phyloP scores from a whole-genome alignment of 257 asterid genomes.

The Schizonepeta tenuifolia region DNA sequence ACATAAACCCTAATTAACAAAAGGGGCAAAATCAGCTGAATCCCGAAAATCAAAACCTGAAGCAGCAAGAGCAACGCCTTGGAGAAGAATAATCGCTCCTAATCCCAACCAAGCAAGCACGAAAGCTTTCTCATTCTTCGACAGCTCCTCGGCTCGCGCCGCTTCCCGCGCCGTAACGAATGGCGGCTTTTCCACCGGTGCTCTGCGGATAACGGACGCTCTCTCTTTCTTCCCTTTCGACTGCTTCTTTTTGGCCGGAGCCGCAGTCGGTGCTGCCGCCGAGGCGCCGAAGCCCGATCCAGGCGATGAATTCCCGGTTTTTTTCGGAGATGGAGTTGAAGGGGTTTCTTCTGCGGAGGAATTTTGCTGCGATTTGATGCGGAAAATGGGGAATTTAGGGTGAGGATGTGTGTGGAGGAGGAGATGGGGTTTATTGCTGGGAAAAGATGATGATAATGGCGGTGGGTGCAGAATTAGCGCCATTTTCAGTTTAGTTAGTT shows the following conservation, averaged over 20 bases:
- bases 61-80: constrained; percentile 83
- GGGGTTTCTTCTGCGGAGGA: constrained; percentile 47
- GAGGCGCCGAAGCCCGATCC: constrained; percentile 82
- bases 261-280: constrained; percentile 29
- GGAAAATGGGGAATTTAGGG: constrained; percentile 33
- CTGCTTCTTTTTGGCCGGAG: constrained; percentile 55
- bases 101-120: constrained; percentile 91
- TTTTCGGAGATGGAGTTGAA: constrained; percentile 42
- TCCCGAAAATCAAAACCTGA: constrained; percentile 55
- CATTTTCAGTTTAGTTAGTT: constrained; percentile 60
- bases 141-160: constrained; percentile 52
- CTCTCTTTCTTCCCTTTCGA: constrained; percentile 64
- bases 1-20: background rate
- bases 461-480: constrained; percentile 64
- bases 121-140: constrained; percentile 80
- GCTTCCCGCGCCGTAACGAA: constrained; percentile 56
- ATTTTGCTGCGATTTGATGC: constrained; percentile 55
- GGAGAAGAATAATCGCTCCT: constrained; percentile 66
- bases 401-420: constrained; percentile 35
- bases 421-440: constrained; percentile 44
- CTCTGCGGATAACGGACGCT: constrained; percentile 70
- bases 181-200: constrained; percentile 62
- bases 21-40: background rate
- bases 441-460: constrained; percentile 34
- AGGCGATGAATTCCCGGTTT: constrained; percentile 39